These are phyloP conservation scores for Colletotrichum eleusines DNA, from an alignment of 2,329 filamentous ascomycete species.

Conservation along the genomic window DNA sequence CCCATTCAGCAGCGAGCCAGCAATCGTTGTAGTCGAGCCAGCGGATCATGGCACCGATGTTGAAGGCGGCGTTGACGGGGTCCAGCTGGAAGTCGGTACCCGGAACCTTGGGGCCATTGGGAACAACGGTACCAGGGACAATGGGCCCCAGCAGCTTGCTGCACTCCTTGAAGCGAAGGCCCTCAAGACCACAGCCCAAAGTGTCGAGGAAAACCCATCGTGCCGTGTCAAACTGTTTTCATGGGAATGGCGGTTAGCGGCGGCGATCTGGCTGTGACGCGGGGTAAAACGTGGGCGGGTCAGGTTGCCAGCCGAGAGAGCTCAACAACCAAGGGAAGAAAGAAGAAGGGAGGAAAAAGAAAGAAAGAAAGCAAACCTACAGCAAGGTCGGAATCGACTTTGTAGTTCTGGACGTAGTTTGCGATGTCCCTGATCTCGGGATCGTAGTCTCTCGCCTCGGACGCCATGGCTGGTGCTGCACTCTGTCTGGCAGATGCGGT, in stretches of 20 bases:
- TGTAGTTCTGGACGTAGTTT: slow-evolving; percentile 91
- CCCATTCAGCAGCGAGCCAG: slow-evolving; percentile 99
- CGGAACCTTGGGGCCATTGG: slow-evolving; percentile 90
- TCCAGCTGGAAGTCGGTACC: slow-evolving; percentile 96
- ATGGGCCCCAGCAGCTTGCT: slow-evolving; percentile 92
- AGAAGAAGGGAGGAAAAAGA: background rate
- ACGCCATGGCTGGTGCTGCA: slow-evolving; percentile 63
- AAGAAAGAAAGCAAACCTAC: slow-evolving; percentile 67
- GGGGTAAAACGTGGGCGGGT: slow-evolving; percentile 40
- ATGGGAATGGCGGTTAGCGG: slow-evolving; percentile 46
- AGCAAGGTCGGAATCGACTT: slow-evolving; percentile 91
- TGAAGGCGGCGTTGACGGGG: slow-evolving; percentile 96
- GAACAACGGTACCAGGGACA: slow-evolving; percentile 90
- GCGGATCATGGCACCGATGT: slow-evolving; percentile 98
- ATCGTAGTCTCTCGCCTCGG: slow-evolving; percentile 77
- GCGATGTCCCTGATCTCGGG: slow-evolving; percentile 96
- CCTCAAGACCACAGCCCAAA: slow-evolving; percentile 95
- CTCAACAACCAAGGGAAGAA: background rate
- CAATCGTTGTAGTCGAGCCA: slow-evolving; percentile 99
- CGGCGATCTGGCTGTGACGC: slow-evolving; percentile 41
- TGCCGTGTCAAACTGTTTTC: slow-evolving; percentile 86
- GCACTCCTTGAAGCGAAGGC: slow-evolving; percentile 95
- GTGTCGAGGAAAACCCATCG: slow-evolving; percentile 98
- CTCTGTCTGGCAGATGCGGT: slow-evolving; percentile 62
- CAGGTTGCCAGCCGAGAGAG: background rate